phyloP scores from a whole-genome alignment of 164 flowering plant species.

The Macadamia integrifolia region DNA sequence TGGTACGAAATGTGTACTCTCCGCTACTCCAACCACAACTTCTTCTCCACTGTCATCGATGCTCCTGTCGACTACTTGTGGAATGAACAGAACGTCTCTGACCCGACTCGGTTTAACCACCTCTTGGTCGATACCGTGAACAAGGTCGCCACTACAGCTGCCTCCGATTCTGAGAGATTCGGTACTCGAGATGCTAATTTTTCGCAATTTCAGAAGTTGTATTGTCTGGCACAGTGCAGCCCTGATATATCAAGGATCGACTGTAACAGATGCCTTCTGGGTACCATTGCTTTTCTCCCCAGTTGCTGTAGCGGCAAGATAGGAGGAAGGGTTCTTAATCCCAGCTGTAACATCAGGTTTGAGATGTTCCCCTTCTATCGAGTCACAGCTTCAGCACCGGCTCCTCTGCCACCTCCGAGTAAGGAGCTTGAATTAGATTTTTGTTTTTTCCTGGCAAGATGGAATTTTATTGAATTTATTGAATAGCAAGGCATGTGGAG shows the following conservation, averaged over 20 bases:
- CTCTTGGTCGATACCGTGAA: background rate
- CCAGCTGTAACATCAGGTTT: conserved; percentile 10
- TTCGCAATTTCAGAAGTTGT: background rate
- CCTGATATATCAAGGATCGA: conserved; percentile 5
- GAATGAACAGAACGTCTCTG: too few species aligned
- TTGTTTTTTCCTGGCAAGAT: background rate
- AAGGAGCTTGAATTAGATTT: too few species aligned
- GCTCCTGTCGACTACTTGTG: too few species aligned
- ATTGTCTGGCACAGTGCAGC: conserved; percentile 14
- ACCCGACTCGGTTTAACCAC: too few species aligned
- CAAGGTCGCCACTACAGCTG: background rate
- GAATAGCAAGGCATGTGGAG: too few species aligned
- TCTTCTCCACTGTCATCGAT: too few species aligned
- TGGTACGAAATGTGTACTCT: too few species aligned
- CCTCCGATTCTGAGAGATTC: background rate
- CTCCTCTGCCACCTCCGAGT: background rate
- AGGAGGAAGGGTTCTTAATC: background rate
- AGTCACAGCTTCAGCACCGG: background rate
- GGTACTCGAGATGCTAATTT: background rate
- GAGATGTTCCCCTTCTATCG: conserved; percentile 2
- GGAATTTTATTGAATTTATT: too few species aligned
- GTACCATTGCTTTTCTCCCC: background rate
- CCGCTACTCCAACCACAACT: too few species aligned
- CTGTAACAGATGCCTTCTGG: conserved; percentile 9
- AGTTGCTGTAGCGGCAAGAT: background rate